phyloP scores from a whole-genome alignment of 345 rosid species.

The Nasturtium officinale region DNA sequence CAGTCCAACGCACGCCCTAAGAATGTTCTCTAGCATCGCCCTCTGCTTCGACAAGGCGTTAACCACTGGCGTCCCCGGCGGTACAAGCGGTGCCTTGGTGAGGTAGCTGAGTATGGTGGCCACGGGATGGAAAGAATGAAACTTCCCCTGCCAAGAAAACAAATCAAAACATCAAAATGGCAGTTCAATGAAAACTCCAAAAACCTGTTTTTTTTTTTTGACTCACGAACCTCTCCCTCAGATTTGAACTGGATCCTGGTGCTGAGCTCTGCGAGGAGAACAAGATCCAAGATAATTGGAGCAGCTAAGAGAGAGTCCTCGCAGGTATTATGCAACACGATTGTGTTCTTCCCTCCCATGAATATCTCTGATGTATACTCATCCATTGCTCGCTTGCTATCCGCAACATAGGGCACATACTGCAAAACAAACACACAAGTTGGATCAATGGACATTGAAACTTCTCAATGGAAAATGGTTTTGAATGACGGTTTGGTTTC shows the following conservation, averaged over 20 bases:
- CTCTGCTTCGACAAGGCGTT: conserved; percentile 96
- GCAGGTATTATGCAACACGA: conserved; percentile 92
- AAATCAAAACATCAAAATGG: conserved; percentile 8
- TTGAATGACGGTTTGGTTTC: neutral
- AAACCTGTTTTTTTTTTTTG: neutral
- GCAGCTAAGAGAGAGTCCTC: conserved; percentile 98
- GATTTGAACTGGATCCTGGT: conserved; percentile 90
- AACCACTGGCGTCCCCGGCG: conserved; percentile 95
- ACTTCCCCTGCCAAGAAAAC: conserved; percentile 67
- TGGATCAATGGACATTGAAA: neutral
- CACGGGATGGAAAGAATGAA: conserved; percentile 97
- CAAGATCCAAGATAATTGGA: conserved; percentile 93
- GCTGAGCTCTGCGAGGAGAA: conserved; percentile 95
- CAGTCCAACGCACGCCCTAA: conserved; percentile 93
- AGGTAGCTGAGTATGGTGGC: conserved; percentile 98
- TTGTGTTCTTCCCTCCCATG: conserved; percentile 97
- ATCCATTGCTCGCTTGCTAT: conserved; percentile 98
- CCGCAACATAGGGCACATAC: conserved; percentile 94
- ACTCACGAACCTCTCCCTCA: conserved; percentile 73
- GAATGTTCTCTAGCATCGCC: conserved; percentile 96
- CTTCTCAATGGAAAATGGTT: neutral
- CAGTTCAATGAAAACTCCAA: neutral
- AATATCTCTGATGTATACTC: conserved; percentile 98
- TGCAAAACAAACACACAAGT: conserved; percentile 34
- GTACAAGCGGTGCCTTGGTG: conserved; percentile 97